Evolutionary conservation across 2,329 filamentous ascomycete species (phyloP).

Genomic region (Clarireedia hainanense): DNA sequence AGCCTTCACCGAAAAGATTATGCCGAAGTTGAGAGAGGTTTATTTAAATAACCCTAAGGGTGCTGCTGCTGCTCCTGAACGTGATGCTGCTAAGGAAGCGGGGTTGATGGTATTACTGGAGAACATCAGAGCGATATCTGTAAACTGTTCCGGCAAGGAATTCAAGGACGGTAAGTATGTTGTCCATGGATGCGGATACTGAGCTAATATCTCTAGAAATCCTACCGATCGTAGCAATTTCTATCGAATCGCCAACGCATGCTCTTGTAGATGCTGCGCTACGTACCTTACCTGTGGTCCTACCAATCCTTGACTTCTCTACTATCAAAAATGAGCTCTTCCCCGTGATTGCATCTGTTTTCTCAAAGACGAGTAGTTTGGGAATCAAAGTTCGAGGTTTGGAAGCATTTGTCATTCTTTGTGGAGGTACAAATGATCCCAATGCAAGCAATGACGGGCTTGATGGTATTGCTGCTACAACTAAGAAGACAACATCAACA

Average conservation of each 20-base stretch:
- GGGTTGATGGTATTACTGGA: conserved; percentile 88
- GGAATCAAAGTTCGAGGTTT: conserved; percentile 90
- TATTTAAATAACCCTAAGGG: conserved; percentile 55
- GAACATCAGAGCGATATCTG: conserved; percentile 66
- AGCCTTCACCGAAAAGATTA: conserved; percentile 75
- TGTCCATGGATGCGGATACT: conserved; percentile 1
- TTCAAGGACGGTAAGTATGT: conserved; percentile 74
- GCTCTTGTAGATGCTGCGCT: conserved; percentile 81
- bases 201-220: conserved; percentile 53
- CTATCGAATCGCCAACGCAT: conserved; percentile 83
- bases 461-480: conserved; percentile 53
- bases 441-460: conserved; percentile 59
- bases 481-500: conserved; percentile 57
- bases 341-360: conserved; percentile 81
- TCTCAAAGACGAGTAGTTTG: conserved; percentile 86
- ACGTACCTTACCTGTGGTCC: conserved; percentile 66
- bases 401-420: conserved; percentile 83
- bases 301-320: conserved; percentile 87
- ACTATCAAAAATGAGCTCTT: conserved; percentile 97
- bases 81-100: conserved; percentile 77
- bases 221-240: conserved; percentile 73
- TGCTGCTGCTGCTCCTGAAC: conserved; percentile 45
- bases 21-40: conserved; percentile 76
- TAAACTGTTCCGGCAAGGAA: conserved; percentile 81
- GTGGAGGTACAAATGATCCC: conserved; percentile 60